A percentile compares a stretch with the other conserved stretches of the same genome.
Evolutionary conservation across 495 filamentous ascomycete species (phyloP).

Genomic region (Lindgomyces ingoldianus): DNA sequence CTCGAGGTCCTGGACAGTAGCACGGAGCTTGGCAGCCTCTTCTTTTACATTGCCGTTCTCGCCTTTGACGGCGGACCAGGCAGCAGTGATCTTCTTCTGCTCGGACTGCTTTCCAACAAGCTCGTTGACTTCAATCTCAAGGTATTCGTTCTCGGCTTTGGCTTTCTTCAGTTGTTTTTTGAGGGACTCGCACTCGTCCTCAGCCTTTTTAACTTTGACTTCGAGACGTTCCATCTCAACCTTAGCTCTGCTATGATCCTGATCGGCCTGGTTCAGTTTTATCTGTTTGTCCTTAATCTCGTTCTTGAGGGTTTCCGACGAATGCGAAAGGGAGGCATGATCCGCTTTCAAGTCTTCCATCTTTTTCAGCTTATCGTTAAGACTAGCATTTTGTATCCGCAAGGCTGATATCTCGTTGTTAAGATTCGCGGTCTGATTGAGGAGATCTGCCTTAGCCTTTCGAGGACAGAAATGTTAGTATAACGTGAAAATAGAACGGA

Average conservation of each 20-base stretch:
- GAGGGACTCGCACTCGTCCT: neutral
- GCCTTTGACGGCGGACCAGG: neutral
- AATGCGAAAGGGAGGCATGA: neutral
- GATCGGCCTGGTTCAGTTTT: neutral
- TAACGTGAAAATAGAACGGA: neutral
- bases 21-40: neutral
- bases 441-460: neutral
- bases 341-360: neutral
- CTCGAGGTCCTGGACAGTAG: neutral
- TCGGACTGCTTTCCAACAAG: neutral
- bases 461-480: neutral
- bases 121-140: neutral
- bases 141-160: neutral
- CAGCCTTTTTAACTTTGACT: neutral
- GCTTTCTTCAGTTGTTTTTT: neutral
- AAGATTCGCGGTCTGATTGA: neutral
- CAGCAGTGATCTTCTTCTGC: neutral
- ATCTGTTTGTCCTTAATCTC: neutral
- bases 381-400: neutral
- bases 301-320: neutral
- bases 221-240: neutral
- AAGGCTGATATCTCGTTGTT: neutral
- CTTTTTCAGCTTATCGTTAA: neutral
- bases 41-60: neutral
- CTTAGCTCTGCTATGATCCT: neutral